These are phyloP conservation scores for Malassezia brasiliensis DNA, from an alignment of 1,284 basidiomycete species.

Conservation along the genomic window DNA sequence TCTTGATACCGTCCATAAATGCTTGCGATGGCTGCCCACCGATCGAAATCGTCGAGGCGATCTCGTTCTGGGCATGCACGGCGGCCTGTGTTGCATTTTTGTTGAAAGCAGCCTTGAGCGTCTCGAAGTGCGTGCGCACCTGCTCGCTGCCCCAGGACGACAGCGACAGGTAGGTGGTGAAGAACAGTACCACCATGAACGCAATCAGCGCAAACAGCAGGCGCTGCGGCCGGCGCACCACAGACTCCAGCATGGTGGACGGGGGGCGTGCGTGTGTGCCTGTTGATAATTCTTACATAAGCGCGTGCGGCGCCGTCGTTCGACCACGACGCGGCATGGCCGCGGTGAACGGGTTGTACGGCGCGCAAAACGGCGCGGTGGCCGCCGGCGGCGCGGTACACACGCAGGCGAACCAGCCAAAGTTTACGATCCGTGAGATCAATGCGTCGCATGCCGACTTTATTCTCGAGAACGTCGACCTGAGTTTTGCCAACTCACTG, in stretches of 20 bases:
- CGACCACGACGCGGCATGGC: constrained; percentile 12
- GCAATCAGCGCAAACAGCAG: constrained; percentile 9
- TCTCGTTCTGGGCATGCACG: background rate
- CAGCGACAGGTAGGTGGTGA: constrained; percentile 12
- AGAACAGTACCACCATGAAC: constrained; percentile 7
- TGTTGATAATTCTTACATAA: constrained; percentile 1
- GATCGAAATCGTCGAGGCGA: background rate
- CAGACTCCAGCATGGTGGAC: constrained; percentile 11
- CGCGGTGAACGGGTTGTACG: constrained; percentile 15
- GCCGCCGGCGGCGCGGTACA: background rate
- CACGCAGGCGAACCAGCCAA: constrained; percentile 18
- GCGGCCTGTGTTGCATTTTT: background rate
- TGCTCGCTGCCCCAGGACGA: constrained; percentile 12
- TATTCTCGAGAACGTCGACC: constrained; percentile 42
- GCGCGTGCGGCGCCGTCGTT: background rate
- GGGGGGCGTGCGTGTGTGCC: background rate
- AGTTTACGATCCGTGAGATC: constrained; percentile 33
- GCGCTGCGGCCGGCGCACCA: constrained; percentile 16
- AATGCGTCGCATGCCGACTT: constrained; percentile 36
- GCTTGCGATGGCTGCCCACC: background rate
- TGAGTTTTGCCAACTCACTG: constrained; percentile 45
- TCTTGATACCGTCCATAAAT: constrained; percentile 15
- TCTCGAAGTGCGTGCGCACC: constrained; percentile 7
- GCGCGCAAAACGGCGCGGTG: background rate
- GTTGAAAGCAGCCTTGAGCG: constrained; percentile 1